Evolutionary conservation across 2,329 filamentous ascomycete genomes (phyloP).

Genomic region (Ceratocystis huliohia): DNA sequence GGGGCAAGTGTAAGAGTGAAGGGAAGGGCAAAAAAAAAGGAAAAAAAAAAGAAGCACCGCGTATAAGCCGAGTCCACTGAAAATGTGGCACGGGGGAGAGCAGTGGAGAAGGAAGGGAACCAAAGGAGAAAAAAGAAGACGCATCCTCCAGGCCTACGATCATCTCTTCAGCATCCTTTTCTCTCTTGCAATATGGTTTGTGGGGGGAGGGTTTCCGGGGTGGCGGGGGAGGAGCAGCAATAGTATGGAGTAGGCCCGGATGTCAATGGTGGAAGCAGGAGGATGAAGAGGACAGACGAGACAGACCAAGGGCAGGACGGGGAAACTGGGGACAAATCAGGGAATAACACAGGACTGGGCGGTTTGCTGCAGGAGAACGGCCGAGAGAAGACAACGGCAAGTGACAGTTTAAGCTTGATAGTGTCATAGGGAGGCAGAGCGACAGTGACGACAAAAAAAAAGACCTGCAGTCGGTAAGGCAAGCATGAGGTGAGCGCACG

Average conservation of each 20-base stretch:
- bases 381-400: neutral
- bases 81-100: neutral
- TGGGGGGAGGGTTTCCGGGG: neutral
- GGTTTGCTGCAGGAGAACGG: neutral
- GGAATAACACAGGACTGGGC: neutral
- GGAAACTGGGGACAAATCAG: neutral
- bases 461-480: neutral
- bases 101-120: neutral
- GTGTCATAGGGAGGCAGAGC: neutral
- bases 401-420: neutral
- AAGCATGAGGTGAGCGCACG: neutral
- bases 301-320: neutral
- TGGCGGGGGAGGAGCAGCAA: conserved; percentile 6
- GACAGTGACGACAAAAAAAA: neutral
- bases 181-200: neutral
- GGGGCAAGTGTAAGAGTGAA: conserved; percentile 3
- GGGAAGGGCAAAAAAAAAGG: neutral
- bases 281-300: neutral
- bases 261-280: neutral
- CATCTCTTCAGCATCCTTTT: neutral
- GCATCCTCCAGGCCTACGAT: neutral
- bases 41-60: conserved; percentile 7
- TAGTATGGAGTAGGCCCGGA: conserved; percentile 8
- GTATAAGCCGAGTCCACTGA: conserved; percentile 9
- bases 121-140: neutral